Percentiles rank a stretch among this genome's conserved stretches.
phyloP scores from a whole-genome alignment of 306 rosid species.

The Prunus armeniaca region DNA sequence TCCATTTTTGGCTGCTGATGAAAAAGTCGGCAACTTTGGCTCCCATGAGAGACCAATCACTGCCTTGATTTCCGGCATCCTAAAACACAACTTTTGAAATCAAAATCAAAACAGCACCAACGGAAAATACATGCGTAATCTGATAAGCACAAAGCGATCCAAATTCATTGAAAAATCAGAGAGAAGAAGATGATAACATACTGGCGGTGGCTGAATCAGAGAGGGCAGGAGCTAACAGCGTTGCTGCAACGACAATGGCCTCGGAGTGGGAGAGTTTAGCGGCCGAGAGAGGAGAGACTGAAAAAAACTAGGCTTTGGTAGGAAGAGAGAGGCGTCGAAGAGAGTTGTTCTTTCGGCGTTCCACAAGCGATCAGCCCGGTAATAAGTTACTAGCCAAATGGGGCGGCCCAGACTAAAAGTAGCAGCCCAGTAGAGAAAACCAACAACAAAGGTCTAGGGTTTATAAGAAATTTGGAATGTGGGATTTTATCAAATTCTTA shows the following conservation, averaged over 20 bases:
- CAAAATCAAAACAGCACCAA: background rate
- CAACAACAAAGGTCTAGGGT: too few species aligned
- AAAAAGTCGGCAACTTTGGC: constrained; percentile 53
- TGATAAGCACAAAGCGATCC: background rate
- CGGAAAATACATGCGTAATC: background rate
- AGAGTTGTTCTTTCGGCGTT: background rate
- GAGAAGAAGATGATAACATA: background rate
- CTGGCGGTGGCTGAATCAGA: background rate
- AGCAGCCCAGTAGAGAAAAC: background rate
- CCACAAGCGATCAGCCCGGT: too few species aligned
- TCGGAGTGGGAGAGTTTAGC: background rate
- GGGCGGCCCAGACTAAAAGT: background rate
- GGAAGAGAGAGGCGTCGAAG: background rate
- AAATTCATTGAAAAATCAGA: background rate
- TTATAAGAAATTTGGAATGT: too few species aligned
- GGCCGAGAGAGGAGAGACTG: background rate
- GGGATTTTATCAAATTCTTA: too few species aligned
- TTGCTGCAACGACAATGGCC: background rate
- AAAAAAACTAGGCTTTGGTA: background rate
- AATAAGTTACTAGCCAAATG: background rate
- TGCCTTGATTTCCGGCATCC: constrained; percentile 50
- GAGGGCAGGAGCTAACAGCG: background rate
- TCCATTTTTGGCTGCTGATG: constrained; percentile 25
- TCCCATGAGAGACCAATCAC: constrained; percentile 75
- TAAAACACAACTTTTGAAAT: background rate